A percentile compares a stretch with the other conserved stretches of the same genome.
Conservation (phyloP, 441 rosid genomes). For the Viola pubescens region DNA sequence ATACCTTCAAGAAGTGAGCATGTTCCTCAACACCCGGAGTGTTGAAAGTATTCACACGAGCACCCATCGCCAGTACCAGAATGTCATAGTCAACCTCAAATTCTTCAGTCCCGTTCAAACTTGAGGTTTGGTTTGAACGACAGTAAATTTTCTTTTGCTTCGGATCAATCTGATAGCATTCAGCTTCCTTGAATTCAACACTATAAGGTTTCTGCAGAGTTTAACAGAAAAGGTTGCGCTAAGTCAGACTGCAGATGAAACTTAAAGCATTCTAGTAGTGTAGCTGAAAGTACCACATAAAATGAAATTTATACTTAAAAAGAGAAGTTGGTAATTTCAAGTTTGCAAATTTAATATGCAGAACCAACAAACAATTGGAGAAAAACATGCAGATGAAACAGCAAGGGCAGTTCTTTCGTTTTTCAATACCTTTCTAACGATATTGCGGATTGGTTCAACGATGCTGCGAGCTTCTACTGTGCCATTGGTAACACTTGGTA, state of each 20-base stretch:
- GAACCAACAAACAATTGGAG: background rate
- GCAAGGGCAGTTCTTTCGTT: background rate
- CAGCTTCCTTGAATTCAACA: constrained; percentile 65
- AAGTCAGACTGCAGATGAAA: background rate
- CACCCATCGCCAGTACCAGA: constrained; percentile 82
- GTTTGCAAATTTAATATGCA: background rate
- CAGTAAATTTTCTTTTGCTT: constrained; percentile 60
- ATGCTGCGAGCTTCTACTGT: constrained; percentile 77
- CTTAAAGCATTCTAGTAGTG: background rate
- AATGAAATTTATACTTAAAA: background rate
- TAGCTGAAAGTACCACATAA: background rate
- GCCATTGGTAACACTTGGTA: constrained; percentile 87
- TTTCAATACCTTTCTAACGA: constrained; percentile 55
- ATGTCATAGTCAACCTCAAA: constrained; percentile 70
- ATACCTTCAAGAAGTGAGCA: constrained; percentile 82
- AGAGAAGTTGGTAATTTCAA: background rate
- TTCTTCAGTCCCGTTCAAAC: constrained; percentile 43
- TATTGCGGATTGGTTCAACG: constrained; percentile 76
- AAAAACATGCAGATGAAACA: background rate
- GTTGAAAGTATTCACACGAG: constrained; percentile 80
- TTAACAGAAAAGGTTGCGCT: background rate
- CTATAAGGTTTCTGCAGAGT: constrained; percentile 49
- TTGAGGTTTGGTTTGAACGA: constrained; percentile 36
- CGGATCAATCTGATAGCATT: constrained; percentile 74
- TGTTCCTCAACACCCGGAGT: constrained; percentile 85